These are phyloP conservation scores for Tremella fuciformis DNA, from an alignment of 768 basidiomycete species.

Conservation along the genomic window DNA sequence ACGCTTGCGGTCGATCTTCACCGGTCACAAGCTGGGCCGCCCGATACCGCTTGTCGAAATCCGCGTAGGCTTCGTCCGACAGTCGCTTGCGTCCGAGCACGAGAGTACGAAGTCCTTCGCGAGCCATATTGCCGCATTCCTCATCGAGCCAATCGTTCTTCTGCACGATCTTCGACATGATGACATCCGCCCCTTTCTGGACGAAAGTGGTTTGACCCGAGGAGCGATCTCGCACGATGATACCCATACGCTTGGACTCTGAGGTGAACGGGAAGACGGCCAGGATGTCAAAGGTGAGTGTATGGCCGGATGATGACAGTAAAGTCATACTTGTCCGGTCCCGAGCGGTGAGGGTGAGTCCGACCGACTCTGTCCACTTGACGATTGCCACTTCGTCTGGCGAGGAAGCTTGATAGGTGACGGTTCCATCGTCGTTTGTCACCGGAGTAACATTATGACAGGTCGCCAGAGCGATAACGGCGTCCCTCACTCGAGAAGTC, in stretches of 20 bases:
- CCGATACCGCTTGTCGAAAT: slow-evolving; percentile 70
- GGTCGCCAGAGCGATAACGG: slow-evolving; percentile 84
- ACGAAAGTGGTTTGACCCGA: slow-evolving; percentile 80
- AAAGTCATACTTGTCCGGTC: slow-evolving; percentile 88
- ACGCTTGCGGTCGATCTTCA: slow-evolving; percentile 71
- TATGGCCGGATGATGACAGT: slow-evolving; percentile 64
- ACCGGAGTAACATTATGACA: slow-evolving; percentile 99
- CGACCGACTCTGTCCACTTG: slow-evolving; percentile 92
- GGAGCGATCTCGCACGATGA: slow-evolving; percentile 77
- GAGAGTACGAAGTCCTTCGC: slow-evolving; percentile 89
- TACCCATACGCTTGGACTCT: slow-evolving; percentile 98
- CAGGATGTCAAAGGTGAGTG: slow-evolving; percentile 75
- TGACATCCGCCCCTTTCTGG: slow-evolving; percentile 98
- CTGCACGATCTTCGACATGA: slow-evolving; percentile 91
- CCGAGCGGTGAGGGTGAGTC: slow-evolving; percentile 79
- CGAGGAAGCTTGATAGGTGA: slow-evolving; percentile 97
- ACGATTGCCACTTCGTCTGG: slow-evolving; percentile 99
- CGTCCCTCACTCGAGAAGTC: slow-evolving; percentile 87
- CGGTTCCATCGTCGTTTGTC: slow-evolving; percentile 84
- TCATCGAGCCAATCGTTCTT: slow-evolving; percentile 99
- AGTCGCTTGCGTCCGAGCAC: slow-evolving; percentile 84
- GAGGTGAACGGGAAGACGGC: slow-evolving; percentile 98
- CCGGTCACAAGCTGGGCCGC: slow-evolving; percentile 76
- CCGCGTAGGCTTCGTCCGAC: slow-evolving; percentile 64
- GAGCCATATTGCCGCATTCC: slow-evolving; percentile 96